These are phyloP conservation scores for Debaryomyces udenii DNA, from an alignment of 1,139 yeast genomes.

Conservation along the genomic window DNA sequence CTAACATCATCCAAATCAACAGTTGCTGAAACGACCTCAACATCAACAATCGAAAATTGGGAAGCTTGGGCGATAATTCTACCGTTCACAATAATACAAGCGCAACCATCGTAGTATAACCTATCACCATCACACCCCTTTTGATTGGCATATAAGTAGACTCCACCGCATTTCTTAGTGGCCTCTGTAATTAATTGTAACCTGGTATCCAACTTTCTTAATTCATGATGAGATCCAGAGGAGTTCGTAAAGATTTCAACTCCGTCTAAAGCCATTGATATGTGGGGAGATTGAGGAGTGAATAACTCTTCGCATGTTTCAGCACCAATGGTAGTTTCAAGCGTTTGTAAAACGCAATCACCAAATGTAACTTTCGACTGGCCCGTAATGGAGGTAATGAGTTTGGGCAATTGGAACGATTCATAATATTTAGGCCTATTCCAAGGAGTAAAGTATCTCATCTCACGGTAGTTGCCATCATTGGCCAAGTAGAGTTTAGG, in stretches of 20 bases:
- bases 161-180: conserved; percentile 94
- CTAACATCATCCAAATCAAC: conserved; percentile 91
- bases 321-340: conserved; percentile 88
- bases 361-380: conserved; percentile 78
- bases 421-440: conserved; percentile 74
- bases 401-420: conserved; percentile 67
- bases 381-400: conserved; percentile 62
- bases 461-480: conserved; percentile 96
- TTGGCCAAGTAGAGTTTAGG: conserved; percentile 93
- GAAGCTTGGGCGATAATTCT: conserved; percentile 88
- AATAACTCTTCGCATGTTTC: conserved; percentile 98
- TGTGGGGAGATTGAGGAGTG: conserved; percentile 95
- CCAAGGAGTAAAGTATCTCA: conserved; percentile 98
- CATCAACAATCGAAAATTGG: conserved; percentile 86
- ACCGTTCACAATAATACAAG: conserved; percentile 91
- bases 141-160: conserved; percentile 90
- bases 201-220: conserved; percentile 84
- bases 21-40: conserved; percentile 92
- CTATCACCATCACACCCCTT: conserved; percentile 99
- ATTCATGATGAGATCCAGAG: conserved; percentile 94
- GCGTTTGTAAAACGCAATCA: conserved; percentile 81
- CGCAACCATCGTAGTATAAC: conserved; percentile 95
- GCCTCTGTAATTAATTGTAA: conserved; percentile 87
- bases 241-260: conserved; percentile 95
- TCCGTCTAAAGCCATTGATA: conserved; percentile 89